These are phyloP conservation scores for Diutina sp. DNA, from an alignment of 1,139 yeast genomes.

Conservation along the genomic window DNA sequence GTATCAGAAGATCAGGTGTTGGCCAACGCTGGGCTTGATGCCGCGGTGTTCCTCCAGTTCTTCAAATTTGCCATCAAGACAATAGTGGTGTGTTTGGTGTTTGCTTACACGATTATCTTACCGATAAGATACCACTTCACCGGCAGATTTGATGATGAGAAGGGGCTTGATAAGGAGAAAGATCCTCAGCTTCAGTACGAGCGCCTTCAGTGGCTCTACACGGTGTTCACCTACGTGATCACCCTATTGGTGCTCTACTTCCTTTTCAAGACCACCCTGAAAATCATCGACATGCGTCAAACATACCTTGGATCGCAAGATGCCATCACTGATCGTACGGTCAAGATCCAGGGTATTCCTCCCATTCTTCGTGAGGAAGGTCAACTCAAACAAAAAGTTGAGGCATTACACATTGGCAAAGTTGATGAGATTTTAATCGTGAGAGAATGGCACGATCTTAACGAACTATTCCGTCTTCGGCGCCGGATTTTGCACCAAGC, in stretches of 20 bases:
- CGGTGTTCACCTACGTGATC: constrained; percentile 75
- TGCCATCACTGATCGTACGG: constrained; percentile 86
- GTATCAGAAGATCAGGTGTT: constrained; percentile 68
- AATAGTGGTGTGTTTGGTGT: constrained; percentile 40
- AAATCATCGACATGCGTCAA: constrained; percentile 69
- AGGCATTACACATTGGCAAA: constrained; percentile 64
- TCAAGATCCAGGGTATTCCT: constrained; percentile 85
- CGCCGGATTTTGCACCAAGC: constrained; percentile 37
- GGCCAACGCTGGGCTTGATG: constrained; percentile 88
- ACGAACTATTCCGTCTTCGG: constrained; percentile 50
- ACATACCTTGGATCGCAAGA: constrained; percentile 76
- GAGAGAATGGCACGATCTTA: constrained; percentile 71
- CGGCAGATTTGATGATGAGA: constrained; percentile 12
- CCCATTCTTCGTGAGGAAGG: constrained; percentile 61
- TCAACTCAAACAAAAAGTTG: constrained; percentile 60
- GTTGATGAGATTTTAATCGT: constrained; percentile 71
- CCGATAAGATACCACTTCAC: constrained; percentile 65
- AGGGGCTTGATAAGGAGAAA: neutral
- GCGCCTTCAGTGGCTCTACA: constrained; percentile 38
- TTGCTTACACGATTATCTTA: constrained; percentile 55
- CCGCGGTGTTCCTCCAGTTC: constrained; percentile 74
- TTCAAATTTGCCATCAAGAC: constrained; percentile 66
- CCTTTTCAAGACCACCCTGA: constrained; percentile 54
- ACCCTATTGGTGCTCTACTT: constrained; percentile 55
- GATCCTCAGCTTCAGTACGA: constrained; percentile 4